Conservation (phyloP, 2,329 filamentous ascomycete species). For the Xylaria sp. region DNA sequence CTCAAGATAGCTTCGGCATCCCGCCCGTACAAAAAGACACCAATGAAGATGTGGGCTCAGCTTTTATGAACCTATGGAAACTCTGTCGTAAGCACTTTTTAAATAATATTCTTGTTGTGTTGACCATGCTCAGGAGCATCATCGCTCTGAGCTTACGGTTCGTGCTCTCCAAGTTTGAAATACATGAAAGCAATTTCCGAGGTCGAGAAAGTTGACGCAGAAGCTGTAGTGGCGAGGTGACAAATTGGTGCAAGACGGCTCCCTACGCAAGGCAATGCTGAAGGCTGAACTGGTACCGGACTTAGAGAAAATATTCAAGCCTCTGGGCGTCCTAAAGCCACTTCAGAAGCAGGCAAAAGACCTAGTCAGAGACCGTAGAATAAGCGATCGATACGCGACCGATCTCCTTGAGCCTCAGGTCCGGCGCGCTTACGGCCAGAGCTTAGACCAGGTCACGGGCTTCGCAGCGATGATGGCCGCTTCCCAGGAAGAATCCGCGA, state of each 20-base stretch:
- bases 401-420: slow-evolving; percentile 43
- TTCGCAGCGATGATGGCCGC: slow-evolving; percentile 40
- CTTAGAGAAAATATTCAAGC: slow-evolving; percentile 34
- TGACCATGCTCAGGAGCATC: not conserved
- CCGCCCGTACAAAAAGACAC: slow-evolving; percentile 41
- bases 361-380: slow-evolving; percentile 32
- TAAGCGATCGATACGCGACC: slow-evolving; percentile 38
- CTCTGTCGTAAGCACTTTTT: slow-evolving; percentile 34
- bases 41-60: slow-evolving; percentile 35
- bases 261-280: slow-evolving; percentile 21
- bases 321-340: slow-evolving; percentile 29
- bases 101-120: not conserved
- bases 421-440: slow-evolving; percentile 37
- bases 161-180: no score
- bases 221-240: slow-evolving; percentile 32
- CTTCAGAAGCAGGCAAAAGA: slow-evolving; percentile 30
- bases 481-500: slow-evolving; percentile 40
- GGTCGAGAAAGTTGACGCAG: not conserved
- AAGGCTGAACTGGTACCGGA: slow-evolving; percentile 26
- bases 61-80: slow-evolving; percentile 41
- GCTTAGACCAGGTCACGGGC: slow-evolving; percentile 32
- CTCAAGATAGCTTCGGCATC: slow-evolving; percentile 26
- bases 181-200: not conserved
- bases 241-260: slow-evolving; percentile 32
- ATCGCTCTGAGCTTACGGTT: no score